Base-by-base conservation (phyloP, 2,329 filamentous ascomycete genomes). In the Dactylellina leptospora region DNA sequence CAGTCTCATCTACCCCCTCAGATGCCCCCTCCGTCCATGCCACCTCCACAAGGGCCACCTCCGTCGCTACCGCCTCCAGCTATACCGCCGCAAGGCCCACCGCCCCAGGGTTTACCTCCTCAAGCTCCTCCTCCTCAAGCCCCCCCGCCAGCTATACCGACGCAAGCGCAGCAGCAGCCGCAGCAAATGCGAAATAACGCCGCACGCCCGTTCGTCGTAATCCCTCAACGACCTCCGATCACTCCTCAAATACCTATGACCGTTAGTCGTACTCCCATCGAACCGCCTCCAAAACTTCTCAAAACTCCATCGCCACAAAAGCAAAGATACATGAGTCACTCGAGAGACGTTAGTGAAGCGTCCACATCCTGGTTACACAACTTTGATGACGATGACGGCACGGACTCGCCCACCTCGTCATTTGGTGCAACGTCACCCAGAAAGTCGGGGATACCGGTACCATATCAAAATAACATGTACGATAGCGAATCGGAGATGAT, bases 351-450 rank as follows among this genome's bases (percentile, higher is more conserved):
- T 9, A 93, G 91, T 77, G 88, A 89, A 73, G 91, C 92, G 78
- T 91, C 90, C 3, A 92, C 90, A 56, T 96, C 92, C 0, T 96
- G 93, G 93, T 81, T 96, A n/a, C 91, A 96, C 78, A 93, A 92
- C 0, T 95, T 96, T 63, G 91, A 96, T 78, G 93, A 96, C 76
- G 96, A 92, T 20, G 91, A 89, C 33, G 89, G 86, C 16, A 96
- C 93, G 0, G 88, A 87, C 2, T 96, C 93, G 0, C 84, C 90
- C 51, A 87, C 89, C 2, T 93, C 90, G 0, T 91, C 89, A 0
- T 81, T 88, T 68, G 85, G 87, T 45, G 75, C 59, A 74, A 75
- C 45, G 56, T 72, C 68, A 58, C 68, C 74, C 47, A 74, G 72
- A 27, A 76, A 73, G 30, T 69, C 73, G 33, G 74, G 72, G 42